Evolutionary conservation across 768 basidiomycete species (phyloP), one percentile per base, ranked within the genome.

Genomic region (Xerocomellus intermedius): DNA sequence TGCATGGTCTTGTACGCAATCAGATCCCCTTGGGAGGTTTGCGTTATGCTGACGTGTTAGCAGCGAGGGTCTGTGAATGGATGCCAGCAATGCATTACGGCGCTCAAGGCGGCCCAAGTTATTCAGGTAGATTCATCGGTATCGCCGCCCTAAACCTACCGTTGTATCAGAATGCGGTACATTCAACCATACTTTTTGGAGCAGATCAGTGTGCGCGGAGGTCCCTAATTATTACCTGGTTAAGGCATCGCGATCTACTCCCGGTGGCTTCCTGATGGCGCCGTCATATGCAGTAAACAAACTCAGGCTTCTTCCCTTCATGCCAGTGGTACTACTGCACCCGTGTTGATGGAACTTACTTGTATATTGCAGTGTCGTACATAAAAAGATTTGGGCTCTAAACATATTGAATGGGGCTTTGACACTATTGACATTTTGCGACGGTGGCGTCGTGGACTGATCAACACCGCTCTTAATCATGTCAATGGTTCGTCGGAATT

Each of bases 71-170:
- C 58, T 43, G 39, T 54, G 59, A 57, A 55, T 43, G 36, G 39
- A 61, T 69, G 67, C 67, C 67, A 67, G 61, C 64, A 68, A 52
- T 42, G 47, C 61, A 54, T 69, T 67, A 69, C 67, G 66, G 67
- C 62, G 62, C 52, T 33, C 58, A 52, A 56, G 48, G 16, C 36
- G 14, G 17, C 16, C 22, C 57, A 45, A 35, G 22, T 35, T 36
- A 24, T 41, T 35, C 37, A 50, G 48, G 32, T 37, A 30, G 43
- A 50, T 49, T 19, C n/a, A 56, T 53, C 45, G 32, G 58, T 57
- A 68, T 65, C 63, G 59, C 63, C 66, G 59, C 60, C 48, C 48
- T 53, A 54, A 58, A 65, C 50, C 44, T 64, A 54, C 37, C 6
- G 32, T 19, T 28, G 45, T 47, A 52, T 50, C 56, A 55, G 39